Base-by-base conservation (phyloP, 306 rosid species). In the Glycine latifolia region DNA sequence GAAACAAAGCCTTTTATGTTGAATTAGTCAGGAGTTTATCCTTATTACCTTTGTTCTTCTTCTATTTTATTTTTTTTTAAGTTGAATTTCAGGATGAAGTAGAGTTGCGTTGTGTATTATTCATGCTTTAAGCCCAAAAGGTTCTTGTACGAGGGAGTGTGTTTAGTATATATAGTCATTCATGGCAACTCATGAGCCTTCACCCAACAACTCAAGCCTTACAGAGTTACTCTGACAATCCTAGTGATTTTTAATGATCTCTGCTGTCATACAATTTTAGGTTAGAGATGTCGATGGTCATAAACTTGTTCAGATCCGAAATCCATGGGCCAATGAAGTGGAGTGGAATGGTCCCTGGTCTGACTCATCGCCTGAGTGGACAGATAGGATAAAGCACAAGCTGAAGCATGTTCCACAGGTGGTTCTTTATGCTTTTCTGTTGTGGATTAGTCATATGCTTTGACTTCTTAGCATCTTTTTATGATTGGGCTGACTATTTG, bases 301-400 rank as follows among this genome's bases (percentile, higher is more conserved):
- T 89, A 96, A 92, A 89, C 97, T 96, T 79, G 97, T 96, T 83
- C 99, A 93, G 87, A 96, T 96, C 79, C 92, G 99, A 82, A 96
- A 96, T 89, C 99, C 99, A 66, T 96, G 99, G 99, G 99, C 99
- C 66, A 96, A 92, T 67, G 99, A 96, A 93, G 99, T 96, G 75
- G 99, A 96, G 88, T 96, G 99, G 99, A 96, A 93, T 86, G 99
- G 99, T 68, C 98, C 97, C 37, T 96, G 99, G 99, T 91, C 99
- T 17, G 99, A 96, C 88, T 83, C 91, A 50, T 96, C 98, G 1
- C 89, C 92, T 49, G 98, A 93, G 79, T 96, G 99, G 99, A 89
- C 97, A 14, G 99, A 96, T 83, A 89, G 99, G 89, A 91, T 93
- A 92, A 96, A 92, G 88, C 97, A 96, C 91, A 96, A 96, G 85